Evolutionary conservation across 1,284 basidiomycete species (phyloP).

Genomic region (Irpex rosettiformis): DNA sequence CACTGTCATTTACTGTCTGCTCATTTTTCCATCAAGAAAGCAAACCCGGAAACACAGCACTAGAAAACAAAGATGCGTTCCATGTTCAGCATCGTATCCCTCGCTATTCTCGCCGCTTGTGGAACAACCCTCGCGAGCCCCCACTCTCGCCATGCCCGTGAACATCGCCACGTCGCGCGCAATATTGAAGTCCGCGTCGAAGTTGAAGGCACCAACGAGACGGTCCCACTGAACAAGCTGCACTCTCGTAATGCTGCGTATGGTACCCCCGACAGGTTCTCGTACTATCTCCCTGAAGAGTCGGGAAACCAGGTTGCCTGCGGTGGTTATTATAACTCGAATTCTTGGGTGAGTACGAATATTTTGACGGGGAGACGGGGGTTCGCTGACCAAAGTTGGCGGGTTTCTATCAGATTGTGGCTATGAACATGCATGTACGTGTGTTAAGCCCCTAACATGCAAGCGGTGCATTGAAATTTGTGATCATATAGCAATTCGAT

Average conservation of each 20-base stretch:
- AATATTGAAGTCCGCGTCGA: neutral
- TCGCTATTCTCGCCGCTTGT: neutral
- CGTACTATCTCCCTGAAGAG: neutral
- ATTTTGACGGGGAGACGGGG: neutral
- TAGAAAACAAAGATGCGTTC: neutral
- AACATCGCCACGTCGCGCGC: neutral
- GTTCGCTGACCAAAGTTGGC: neutral
- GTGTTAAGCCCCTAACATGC: neutral
- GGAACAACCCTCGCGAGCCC: neutral
- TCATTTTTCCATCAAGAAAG: neutral
- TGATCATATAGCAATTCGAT: neutral
- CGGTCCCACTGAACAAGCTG: neutral
- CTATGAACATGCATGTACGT: neutral
- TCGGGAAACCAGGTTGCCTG: neutral
- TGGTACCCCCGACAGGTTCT: neutral
- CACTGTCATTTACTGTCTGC: neutral
- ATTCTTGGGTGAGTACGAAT: neutral
- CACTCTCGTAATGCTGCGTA: neutral
- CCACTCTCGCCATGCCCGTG: neutral
- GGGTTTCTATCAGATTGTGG: neutral
- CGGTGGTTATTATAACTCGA: constrained; percentile 1
- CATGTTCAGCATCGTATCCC: neutral
- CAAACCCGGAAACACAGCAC: neutral
- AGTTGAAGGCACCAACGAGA: neutral
- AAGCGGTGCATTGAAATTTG: neutral